phyloP scores from a whole-genome alignment of 305 asterid species.

The Petunia hybrid region DNA sequence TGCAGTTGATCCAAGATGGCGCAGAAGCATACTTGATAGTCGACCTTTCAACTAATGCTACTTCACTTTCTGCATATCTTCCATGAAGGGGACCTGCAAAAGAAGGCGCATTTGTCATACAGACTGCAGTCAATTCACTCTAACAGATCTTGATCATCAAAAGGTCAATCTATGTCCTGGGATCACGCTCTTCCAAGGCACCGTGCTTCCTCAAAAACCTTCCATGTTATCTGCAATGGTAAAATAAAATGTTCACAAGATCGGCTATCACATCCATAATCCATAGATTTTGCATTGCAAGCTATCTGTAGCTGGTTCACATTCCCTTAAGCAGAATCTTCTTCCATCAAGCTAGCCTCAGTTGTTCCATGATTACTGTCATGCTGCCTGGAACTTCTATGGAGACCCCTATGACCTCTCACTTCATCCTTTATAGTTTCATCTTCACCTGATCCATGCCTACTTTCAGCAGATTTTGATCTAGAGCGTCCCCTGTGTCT shows the following conservation, averaged over 20 bases:
- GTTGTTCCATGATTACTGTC: constrained; percentile 34
- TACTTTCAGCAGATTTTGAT: constrained; percentile 61
- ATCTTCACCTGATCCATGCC: constrained; percentile 50
- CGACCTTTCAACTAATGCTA: constrained; percentile 53
- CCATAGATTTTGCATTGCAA: constrained; percentile 23
- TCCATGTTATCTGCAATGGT: constrained; percentile 30
- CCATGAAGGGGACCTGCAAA: constrained; percentile 73
- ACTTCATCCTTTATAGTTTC: constrained; percentile 50
- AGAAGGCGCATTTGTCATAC: constrained; percentile 54
- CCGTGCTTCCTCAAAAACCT: constrained; percentile 28
- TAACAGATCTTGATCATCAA: constrained; percentile 45
- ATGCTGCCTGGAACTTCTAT: constrained; percentile 35
- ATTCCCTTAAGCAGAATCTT: constrained; percentile 29
- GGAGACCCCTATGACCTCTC: constrained; percentile 45
- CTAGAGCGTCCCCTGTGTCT: constrained; percentile 62
- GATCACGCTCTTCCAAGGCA: constrained; percentile 37
- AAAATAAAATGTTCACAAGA: constrained; percentile 38
- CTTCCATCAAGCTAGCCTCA: constrained; percentile 38
- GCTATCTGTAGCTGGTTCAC: constrained; percentile 42
- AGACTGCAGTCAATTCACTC: constrained; percentile 49
- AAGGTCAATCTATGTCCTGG: constrained; percentile 44
- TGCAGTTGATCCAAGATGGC: constrained; percentile 54
- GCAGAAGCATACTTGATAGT: constrained; percentile 51
- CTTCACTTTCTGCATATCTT: constrained; percentile 44
- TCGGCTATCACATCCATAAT: constrained; percentile 38